phyloP scores from a whole-genome alignment of 805 yeast species.

The Starmerella gropengiesseri region DNA sequence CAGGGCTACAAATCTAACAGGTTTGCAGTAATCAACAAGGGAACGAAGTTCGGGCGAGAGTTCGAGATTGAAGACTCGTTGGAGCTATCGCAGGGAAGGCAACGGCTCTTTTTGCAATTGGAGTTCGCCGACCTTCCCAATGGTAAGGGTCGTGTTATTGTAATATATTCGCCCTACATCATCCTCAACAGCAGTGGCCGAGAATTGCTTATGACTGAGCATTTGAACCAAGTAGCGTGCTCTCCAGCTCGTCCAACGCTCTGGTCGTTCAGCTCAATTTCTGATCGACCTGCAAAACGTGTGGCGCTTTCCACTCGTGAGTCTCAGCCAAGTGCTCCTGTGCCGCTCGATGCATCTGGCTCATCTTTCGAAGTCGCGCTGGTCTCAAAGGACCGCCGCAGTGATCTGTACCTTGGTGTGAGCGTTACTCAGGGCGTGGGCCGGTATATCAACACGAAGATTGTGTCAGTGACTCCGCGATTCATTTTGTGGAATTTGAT shows the following conservation, averaged over 20 bases:
- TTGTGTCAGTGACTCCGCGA: slow-evolving; percentile 73
- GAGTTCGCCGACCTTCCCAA: slow-evolving; percentile 40
- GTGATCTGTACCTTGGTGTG: slow-evolving; percentile 67
- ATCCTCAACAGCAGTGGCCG: slow-evolving; percentile 70
- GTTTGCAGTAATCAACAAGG: slow-evolving; percentile 50
- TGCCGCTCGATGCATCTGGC: slow-evolving; percentile 85
- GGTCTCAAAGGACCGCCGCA: slow-evolving; percentile 26
- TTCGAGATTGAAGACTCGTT: slow-evolving; percentile 42
- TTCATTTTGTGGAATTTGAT: slow-evolving; percentile 60
- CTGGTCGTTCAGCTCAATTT: slow-evolving; percentile 68
- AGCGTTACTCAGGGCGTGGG: slow-evolving; percentile 66
- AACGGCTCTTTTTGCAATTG: slow-evolving; percentile 49
- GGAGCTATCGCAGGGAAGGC: slow-evolving; percentile 48
- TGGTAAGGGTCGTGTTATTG: slow-evolving; percentile 21
- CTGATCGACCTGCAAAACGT: slow-evolving; percentile 54
- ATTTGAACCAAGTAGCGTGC: slow-evolving; percentile 43
- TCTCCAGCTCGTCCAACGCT: slow-evolving; percentile 43
- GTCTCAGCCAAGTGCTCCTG: slow-evolving; percentile 58
- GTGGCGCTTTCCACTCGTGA: slow-evolving; percentile 38
- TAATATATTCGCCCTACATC: slow-evolving; percentile 73
- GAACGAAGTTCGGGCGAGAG: slow-evolving; percentile 33
- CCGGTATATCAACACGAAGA: slow-evolving; percentile 61
- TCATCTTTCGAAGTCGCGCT: slow-evolving; percentile 52
- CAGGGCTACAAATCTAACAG: slow-evolving; percentile 56
- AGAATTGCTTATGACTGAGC: slow-evolving; percentile 46